Evolutionary conservation across 805 yeast species (phyloP).

Genomic region (Metschnikowia hibisci): DNA sequence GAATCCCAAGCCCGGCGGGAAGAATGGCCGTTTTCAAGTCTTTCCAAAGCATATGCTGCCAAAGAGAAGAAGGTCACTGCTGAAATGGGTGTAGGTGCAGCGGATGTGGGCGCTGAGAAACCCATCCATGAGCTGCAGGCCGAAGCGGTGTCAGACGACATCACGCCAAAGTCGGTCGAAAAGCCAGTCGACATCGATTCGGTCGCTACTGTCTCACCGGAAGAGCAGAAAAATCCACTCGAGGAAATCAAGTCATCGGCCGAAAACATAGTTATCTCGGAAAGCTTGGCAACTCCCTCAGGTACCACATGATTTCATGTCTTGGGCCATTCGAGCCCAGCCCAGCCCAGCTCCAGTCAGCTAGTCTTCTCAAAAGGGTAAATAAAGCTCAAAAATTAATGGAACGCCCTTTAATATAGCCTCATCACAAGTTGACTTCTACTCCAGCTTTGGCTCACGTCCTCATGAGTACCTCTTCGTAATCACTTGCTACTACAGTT

Average conservation of each 20-base stretch:
- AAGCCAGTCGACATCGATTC: neutral
- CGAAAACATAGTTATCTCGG: constrained; percentile 1
- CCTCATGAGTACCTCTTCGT: neutral
- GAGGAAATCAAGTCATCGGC: constrained; percentile 6
- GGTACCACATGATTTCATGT: neutral
- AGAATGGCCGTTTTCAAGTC: constrained; percentile 4
- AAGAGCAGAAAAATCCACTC: neutral
- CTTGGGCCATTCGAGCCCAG: too few relatives aligned
- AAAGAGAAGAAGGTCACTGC: constrained; percentile 4
- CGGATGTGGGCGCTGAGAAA: neutral
- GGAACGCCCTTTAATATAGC: too few relatives aligned
- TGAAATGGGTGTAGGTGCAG: neutral
- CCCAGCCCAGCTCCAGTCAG: too few relatives aligned
- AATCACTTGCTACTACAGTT: constrained; percentile 3
- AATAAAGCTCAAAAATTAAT: too few relatives aligned
- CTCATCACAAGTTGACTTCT: too few relatives aligned
- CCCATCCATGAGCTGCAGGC: neutral
- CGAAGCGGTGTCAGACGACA: neutral
- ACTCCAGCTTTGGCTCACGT: too few relatives aligned
- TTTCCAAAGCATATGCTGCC: constrained; percentile 9
- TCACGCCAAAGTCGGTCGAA: neutral
- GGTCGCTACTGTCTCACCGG: neutral
- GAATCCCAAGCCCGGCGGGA: constrained; percentile 29
- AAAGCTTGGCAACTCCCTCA: neutral
- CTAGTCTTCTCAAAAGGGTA: too few relatives aligned